These are phyloP conservation scores for Ceratobasidium theobromae DNA, from an alignment of 1,284 basidiomycete genomes.

Conservation along the genomic window DNA sequence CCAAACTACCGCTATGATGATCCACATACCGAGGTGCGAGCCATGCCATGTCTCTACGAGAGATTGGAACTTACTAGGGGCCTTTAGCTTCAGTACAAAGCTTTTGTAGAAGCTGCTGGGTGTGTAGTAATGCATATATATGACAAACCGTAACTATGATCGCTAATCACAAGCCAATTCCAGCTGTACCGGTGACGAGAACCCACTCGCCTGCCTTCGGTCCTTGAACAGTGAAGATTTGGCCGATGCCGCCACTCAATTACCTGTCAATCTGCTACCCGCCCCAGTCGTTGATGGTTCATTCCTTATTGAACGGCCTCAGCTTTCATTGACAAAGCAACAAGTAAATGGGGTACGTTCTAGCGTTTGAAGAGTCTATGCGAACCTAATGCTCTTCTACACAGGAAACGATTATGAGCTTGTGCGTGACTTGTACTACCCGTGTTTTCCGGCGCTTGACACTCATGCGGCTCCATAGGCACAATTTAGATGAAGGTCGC, in stretches of 20 bases:
- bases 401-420: constrained; percentile 21
- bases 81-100: neutral
- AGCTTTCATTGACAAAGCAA: constrained; percentile 1
- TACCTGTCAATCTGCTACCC: constrained; percentile 4
- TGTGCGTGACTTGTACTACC: neutral
- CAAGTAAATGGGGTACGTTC: constrained; percentile 26
- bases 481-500: constrained; percentile 23
- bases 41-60: neutral
- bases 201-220: constrained; percentile 33
- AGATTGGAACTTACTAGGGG: neutral
- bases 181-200: constrained; percentile 25
- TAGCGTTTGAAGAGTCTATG: neutral
- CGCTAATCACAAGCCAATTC: no score
- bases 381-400: neutral
- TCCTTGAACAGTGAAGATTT: neutral
- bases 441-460: neutral
- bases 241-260: neutral
- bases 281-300: constrained; percentile 11
- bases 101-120: neutral
- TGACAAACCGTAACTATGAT: no score
- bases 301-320: constrained; percentile 16
- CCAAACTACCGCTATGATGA: constrained; percentile 34
- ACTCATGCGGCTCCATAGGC: neutral
- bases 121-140: neutral
- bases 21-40: constrained; percentile 24